Percentiles rank a stretch among this genome's conserved stretches.
These are phyloP conservation scores for Melastoma candidum DNA, from an alignment of 441 rosid genomes.

Conservation along the genomic window DNA sequence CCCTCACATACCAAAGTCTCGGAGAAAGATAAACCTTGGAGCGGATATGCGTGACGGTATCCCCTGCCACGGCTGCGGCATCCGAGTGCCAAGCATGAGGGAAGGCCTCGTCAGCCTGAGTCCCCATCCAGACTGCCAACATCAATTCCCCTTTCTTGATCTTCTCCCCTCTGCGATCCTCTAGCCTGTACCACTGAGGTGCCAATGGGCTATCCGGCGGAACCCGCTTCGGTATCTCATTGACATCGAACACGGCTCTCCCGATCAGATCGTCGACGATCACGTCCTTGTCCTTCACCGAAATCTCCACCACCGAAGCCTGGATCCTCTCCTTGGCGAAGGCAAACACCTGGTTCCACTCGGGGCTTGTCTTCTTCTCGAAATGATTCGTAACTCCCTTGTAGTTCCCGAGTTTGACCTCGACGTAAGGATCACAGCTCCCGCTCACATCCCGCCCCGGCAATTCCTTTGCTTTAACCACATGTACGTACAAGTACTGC, in stretches of 20 bases:
- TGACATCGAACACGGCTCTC: constrained; percentile 57
- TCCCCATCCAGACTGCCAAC: constrained; percentile 95
- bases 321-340: constrained; percentile 86
- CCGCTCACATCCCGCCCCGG: constrained; percentile 62
- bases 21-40: constrained; percentile 66
- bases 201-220: constrained; percentile 96
- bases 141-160: constrained; percentile 62
- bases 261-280: constrained; percentile 71
- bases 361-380: constrained; percentile 80
- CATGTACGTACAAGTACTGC: constrained; percentile 67
- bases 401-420: constrained; percentile 86
- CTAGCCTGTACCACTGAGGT: constrained; percentile 89
- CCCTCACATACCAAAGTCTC: constrained; percentile 73
- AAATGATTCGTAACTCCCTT: constrained; percentile 74
- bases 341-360: constrained; percentile 88
- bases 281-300: constrained; percentile 74
- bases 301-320: constrained; percentile 66
- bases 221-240: constrained; percentile 71
- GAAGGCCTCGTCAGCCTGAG: constrained; percentile 85
- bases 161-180: constrained; percentile 56
- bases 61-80: constrained; percentile 46
- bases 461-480: constrained; percentile 76
- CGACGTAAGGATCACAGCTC: constrained; percentile 77
- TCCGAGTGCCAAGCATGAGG: constrained; percentile 88
- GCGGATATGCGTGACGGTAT: constrained; percentile 34